phyloP scores from a whole-genome alignment of 2,329 filamentous ascomycete species.

The Penicillium sp. region DNA sequence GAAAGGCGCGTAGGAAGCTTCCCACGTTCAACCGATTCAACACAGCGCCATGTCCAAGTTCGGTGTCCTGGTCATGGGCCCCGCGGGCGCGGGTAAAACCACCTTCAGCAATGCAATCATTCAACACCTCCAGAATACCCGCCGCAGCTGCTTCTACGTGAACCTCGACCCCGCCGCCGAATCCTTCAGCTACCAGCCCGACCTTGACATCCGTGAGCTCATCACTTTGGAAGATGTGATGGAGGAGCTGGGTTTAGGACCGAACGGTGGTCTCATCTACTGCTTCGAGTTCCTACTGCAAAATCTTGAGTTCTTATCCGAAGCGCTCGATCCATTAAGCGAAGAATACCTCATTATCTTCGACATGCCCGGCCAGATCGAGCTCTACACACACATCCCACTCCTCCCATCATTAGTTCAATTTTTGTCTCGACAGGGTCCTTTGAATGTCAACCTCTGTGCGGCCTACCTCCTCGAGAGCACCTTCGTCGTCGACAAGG shows the following conservation, averaged over 20 bases:
- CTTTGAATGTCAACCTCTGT: slow-evolving; percentile 85
- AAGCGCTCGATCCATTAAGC: slow-evolving; percentile 77
- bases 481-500: slow-evolving; percentile 90
- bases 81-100: slow-evolving; percentile 92
- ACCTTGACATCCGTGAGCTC: slow-evolving; percentile 92
- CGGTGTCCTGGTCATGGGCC: slow-evolving; percentile 92
- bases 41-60: slow-evolving; percentile 92
- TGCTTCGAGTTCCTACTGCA: slow-evolving; percentile 95
- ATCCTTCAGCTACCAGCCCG: slow-evolving; percentile 83
- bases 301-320: slow-evolving; percentile 87
- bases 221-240: slow-evolving; percentile 94
- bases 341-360: slow-evolving; percentile 97
- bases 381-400: slow-evolving; percentile 95
- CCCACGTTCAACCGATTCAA: too few species aligned
- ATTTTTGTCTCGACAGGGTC: slow-evolving; percentile 73
- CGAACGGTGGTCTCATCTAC: slow-evolving; percentile 90
- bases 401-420: slow-evolving; percentile 81
- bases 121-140: slow-evolving; percentile 84
- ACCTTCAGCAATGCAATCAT: slow-evolving; percentile 95
- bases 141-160: slow-evolving; percentile 93
- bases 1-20: too few species aligned
- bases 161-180: slow-evolving; percentile 98
- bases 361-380: slow-evolving; percentile 98
- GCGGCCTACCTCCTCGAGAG: slow-evolving; percentile 93
- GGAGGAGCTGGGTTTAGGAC: slow-evolving; percentile 87